Conservation (phyloP, 2,329 filamentous ascomycete genomes). For the Aspergillus candidus region DNA sequence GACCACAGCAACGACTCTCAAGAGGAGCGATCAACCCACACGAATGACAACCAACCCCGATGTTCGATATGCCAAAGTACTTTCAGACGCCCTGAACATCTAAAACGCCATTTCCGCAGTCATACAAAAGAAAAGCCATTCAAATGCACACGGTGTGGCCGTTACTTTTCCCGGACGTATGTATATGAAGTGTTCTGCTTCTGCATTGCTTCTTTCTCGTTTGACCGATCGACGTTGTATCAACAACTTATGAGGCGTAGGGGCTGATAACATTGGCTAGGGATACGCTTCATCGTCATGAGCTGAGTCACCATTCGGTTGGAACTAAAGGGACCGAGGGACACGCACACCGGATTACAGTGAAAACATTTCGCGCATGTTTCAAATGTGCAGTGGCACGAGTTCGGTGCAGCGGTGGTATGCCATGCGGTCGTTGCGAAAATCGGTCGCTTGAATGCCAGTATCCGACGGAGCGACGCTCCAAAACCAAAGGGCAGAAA, state of each 20-base stretch:
- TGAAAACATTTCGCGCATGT: constrained; percentile 39
- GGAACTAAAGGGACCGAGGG: constrained; percentile 30
- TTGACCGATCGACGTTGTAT: too few relatives aligned
- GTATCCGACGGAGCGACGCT: constrained; percentile 36
- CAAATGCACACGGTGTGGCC: constrained; percentile 35
- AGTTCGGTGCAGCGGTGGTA: constrained; percentile 35
- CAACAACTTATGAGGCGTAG: too few relatives aligned
- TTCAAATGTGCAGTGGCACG: constrained; percentile 35
- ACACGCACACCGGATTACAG: constrained; percentile 35
- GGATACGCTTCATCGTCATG: constrained; percentile 37
- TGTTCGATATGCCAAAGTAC: constrained; percentile 33
- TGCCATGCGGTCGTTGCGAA: constrained; percentile 33
- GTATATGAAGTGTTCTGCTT: constrained; percentile 6
- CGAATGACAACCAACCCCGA: constrained; percentile 19
- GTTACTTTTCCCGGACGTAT: constrained; percentile 39
- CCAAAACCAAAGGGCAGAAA: constrained; percentile 25
- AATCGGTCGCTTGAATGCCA: constrained; percentile 33
- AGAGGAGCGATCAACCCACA: constrained; percentile 9
- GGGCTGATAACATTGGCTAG: constrained; percentile 13
- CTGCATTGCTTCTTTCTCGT: not conserved
- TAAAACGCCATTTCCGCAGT: constrained; percentile 38
- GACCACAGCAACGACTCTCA: constrained; percentile 7
- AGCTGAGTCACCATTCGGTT: constrained; percentile 33
- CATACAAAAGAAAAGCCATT: constrained; percentile 39
- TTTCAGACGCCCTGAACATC: constrained; percentile 36